Conservation (phyloP, 2,329 filamentous ascomycete species). For the Dactylellina leptospora region DNA sequence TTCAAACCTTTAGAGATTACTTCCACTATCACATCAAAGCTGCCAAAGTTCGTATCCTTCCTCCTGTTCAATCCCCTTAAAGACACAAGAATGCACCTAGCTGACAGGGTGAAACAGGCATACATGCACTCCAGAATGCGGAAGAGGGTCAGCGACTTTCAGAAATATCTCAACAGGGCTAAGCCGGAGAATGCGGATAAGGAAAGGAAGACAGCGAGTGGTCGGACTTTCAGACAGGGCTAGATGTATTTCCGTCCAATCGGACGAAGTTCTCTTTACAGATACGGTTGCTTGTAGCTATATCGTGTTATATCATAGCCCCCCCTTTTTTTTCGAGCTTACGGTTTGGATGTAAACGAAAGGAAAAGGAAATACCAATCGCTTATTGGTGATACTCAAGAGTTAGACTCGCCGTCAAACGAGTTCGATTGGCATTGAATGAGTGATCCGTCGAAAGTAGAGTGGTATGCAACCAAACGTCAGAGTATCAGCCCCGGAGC, state of each 20-base stretch:
- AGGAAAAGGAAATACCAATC: no score
- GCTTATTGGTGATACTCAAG: no score
- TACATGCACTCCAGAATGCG: slow-evolving; percentile 99
- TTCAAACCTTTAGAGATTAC: slow-evolving; percentile 99
- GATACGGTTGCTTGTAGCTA: no score
- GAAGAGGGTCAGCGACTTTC: slow-evolving; percentile 95
- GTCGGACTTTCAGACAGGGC: slow-evolving; percentile 75
- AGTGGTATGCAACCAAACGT: no score
- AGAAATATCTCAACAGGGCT: slow-evolving; percentile 96
- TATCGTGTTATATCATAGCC: no score
- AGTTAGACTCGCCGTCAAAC: no score
- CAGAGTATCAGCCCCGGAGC: no score
- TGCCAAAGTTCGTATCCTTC: slow-evolving; percentile 86
- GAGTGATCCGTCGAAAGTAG: no score
- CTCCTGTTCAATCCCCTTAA: not conserved
- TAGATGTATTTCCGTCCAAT: slow-evolving; percentile 7
- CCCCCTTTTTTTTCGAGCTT: not conserved
- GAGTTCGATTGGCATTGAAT: no score
- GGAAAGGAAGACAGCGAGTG: slow-evolving; percentile 96
- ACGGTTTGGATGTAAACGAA: not conserved
- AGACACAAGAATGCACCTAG: not conserved
- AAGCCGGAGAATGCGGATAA: slow-evolving; percentile 89
- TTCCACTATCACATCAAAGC: slow-evolving; percentile 99
- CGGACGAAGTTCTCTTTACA: not conserved
- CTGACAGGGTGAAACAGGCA: slow-evolving; percentile 65